phyloP scores from a whole-genome alignment of 2,329 filamentous ascomycete genomes.

The Arthrinium puccinioides region DNA sequence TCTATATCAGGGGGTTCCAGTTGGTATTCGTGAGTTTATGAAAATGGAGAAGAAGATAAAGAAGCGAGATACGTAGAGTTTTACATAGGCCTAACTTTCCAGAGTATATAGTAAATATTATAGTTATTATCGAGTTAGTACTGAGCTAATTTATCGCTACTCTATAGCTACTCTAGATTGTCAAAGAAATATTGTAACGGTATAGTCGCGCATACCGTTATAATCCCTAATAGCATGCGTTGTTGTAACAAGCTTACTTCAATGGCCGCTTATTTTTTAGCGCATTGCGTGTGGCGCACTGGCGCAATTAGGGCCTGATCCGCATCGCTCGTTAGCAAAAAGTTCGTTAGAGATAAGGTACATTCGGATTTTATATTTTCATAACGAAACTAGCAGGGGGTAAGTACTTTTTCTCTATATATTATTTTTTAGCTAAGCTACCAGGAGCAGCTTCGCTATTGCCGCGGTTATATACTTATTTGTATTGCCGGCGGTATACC shows the following conservation, averaged over 20 bases:
- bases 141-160: not conserved
- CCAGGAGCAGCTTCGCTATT: too few species aligned
- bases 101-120: not conserved
- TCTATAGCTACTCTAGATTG: not conserved
- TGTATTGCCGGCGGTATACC: too few species aligned
- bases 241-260: too few species aligned
- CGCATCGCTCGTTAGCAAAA: too few species aligned
- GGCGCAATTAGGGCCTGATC: too few species aligned
- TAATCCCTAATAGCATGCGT: too few species aligned
- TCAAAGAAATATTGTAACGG: too few species aligned
- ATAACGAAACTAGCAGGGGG: not conserved
- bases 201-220: too few species aligned
- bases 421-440: not conserved
- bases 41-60: constrained; percentile 88
- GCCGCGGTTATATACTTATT: not conserved
- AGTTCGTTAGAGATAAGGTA: too few species aligned
- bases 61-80: constrained; percentile 38
- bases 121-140: not conserved
- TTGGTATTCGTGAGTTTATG: constrained; percentile 96
- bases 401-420: not conserved
- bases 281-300: too few species aligned
- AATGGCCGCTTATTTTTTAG: too few species aligned
- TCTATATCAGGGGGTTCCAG: constrained; percentile 73
- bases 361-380: not conserved
- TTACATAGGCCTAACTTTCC: not conserved